phyloP scores from a whole-genome alignment of 768 basidiomycete genomes.

The Podaxis sp. region DNA sequence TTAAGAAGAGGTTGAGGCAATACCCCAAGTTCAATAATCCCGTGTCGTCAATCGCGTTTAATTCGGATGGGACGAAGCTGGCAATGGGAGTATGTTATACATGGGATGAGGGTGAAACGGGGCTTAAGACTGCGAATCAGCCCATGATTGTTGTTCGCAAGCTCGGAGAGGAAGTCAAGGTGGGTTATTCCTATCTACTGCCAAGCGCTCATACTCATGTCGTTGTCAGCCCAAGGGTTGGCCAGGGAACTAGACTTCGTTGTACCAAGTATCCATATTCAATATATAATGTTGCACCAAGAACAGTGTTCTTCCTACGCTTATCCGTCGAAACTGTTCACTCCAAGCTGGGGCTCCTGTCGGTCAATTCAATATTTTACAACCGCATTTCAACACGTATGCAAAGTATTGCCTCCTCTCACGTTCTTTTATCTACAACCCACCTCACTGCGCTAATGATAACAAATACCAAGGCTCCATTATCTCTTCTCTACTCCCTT shows the following conservation, averaged over 20 bases:
- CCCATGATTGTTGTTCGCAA: conserved; percentile 63
- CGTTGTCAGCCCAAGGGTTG: conserved; percentile 6
- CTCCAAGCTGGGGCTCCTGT: too few relatives aligned
- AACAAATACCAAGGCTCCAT: too few relatives aligned
- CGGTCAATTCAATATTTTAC: too few relatives aligned
- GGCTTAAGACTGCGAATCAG: conserved; percentile 60
- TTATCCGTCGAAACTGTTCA: too few relatives aligned
- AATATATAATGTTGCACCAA: not conserved
- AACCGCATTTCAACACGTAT: too few relatives aligned
- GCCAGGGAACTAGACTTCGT: conserved; percentile 6
- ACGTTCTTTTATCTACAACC: too few relatives aligned
- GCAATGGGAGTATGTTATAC: conserved; percentile 88
- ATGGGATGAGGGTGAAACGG: conserved; percentile 85
- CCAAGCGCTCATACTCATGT: not conserved
- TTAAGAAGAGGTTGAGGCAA: conserved; percentile 93
- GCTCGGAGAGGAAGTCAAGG: conserved; percentile 76
- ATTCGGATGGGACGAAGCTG: conserved; percentile 76
- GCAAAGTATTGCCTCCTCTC: too few relatives aligned
- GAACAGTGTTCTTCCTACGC: not conserved
- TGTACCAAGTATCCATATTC: not conserved
- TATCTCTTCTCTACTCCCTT: too few relatives aligned
- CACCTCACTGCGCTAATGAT: too few relatives aligned
- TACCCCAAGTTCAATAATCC: conserved; percentile 77
- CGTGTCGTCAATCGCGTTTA: conserved; percentile 82
- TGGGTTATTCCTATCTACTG: not conserved